These are phyloP conservation scores for Labyrinthula sp. DNA, from an alignment of 352 stramenopile genomes.

Conservation along the genomic window DNA sequence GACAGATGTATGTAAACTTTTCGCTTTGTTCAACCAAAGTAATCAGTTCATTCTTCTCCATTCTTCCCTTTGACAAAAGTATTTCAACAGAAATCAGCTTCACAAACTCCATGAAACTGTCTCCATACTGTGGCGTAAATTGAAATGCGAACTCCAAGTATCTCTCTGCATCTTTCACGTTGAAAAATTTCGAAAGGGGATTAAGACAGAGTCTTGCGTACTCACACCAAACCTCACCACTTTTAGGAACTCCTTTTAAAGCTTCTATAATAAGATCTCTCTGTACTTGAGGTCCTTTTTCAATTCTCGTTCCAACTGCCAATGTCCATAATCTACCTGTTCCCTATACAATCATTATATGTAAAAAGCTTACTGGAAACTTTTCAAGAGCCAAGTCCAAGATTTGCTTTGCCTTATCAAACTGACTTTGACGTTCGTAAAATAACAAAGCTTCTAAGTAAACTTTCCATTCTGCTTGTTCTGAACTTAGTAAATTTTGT, in stretches of 20 bases:
- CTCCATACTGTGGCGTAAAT: slow-evolving; percentile 69
- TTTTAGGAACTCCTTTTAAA: slow-evolving; percentile 59
- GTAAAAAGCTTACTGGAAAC: too few relatives aligned
- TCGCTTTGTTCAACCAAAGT: slow-evolving; percentile 5
- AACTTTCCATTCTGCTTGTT: too few relatives aligned
- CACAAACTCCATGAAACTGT: slow-evolving; percentile 51
- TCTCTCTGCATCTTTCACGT: slow-evolving; percentile 40
- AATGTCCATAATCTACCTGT: slow-evolving; percentile 56
- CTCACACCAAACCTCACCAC: slow-evolving; percentile 70
- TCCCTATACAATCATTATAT: too few relatives aligned
- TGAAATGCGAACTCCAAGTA: slow-evolving; percentile 58
- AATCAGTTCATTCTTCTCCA: slow-evolving; percentile 1
- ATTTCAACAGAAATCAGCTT: neutral
- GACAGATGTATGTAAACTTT: slow-evolving; percentile 6
- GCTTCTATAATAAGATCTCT: slow-evolving; percentile 35
- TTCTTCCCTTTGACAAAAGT: slow-evolving; percentile 12
- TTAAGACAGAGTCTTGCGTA: slow-evolving; percentile 46
- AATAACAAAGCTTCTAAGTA: too few relatives aligned
- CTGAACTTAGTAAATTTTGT: too few relatives aligned
- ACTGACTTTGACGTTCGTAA: too few relatives aligned
- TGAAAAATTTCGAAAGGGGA: slow-evolving; percentile 50
- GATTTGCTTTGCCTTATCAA: too few relatives aligned
- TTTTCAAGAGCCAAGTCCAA: too few relatives aligned
- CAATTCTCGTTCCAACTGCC: slow-evolving; percentile 38
- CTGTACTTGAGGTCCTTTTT: slow-evolving; percentile 40